phyloP scores from a whole-genome alignment of 2,329 filamentous ascomycete species.

The Verticillium klebahnii region DNA sequence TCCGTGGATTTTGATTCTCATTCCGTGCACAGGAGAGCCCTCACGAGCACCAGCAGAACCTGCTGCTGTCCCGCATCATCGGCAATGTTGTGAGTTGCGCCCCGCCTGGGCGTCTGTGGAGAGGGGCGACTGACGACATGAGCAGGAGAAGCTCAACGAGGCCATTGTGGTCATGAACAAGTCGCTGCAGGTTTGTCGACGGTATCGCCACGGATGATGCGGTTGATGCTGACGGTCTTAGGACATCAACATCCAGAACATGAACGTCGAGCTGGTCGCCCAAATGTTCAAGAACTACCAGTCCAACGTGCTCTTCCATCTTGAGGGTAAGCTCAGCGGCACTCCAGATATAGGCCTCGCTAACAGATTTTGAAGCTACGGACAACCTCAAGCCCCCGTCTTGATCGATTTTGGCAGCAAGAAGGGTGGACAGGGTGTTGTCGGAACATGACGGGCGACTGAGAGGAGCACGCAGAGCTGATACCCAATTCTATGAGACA shows the following conservation, averaged over 20 bases:
- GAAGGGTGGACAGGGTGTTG: background rate
- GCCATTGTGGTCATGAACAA: constrained; percentile 90
- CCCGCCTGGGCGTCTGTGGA: background rate
- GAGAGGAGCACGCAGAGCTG: too few relatives aligned
- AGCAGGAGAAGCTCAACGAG: constrained; percentile 94
- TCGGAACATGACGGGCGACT: background rate
- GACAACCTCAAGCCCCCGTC: constrained; percentile 77
- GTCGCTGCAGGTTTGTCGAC: constrained; percentile 64
- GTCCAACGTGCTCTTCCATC: constrained; percentile 92
- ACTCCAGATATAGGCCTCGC: constrained; percentile 6
- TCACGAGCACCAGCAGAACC: constrained; percentile 94
- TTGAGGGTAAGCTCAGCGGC: constrained; percentile 67
- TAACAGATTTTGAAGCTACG: constrained; percentile 53
- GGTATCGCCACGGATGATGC: background rate
- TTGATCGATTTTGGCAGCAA: constrained; percentile 28
- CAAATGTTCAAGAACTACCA: constrained; percentile 99
- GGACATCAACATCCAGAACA: constrained; percentile 98
- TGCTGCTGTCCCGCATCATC: constrained; percentile 91
- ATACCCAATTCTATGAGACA: background rate
- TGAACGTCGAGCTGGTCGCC: constrained; percentile 96
- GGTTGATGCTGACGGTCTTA: constrained; percentile 26
- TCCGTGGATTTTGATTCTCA: background rate
- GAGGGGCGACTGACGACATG: background rate
- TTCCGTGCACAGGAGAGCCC: constrained; percentile 68
- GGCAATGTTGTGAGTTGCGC: constrained; percentile 78